These are phyloP conservation scores for Dendrocalamus latiflorus DNA, from an alignment of 202 grass and related monocot species.

Conservation along the genomic window DNA sequence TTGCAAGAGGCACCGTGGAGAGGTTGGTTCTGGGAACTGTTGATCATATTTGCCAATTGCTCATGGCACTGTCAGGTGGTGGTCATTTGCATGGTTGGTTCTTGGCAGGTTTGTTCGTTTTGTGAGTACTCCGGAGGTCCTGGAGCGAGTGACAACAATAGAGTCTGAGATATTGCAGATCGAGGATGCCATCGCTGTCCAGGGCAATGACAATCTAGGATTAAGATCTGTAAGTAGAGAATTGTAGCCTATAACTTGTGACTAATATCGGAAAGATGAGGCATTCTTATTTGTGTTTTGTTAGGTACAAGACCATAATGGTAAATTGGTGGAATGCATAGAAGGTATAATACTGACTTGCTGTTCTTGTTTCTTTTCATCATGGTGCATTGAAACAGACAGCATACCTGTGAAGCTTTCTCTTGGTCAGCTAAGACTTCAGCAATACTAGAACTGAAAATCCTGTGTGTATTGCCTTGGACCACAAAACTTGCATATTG, in stretches of 20 bases:
- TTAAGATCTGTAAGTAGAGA: slow-evolving; percentile 51
- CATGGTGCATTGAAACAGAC: background rate
- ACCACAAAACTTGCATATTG: background rate
- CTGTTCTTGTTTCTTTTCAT: slow-evolving; percentile 6
- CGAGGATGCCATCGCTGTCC: slow-evolving; percentile 69
- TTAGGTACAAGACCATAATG: slow-evolving; percentile 57
- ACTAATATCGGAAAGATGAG: slow-evolving; percentile 4
- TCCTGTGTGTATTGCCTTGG: background rate
- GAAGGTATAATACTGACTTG: slow-evolving; percentile 41
- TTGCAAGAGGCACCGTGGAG: slow-evolving; percentile 80
- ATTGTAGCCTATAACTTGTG: background rate
- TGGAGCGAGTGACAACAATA: slow-evolving; percentile 80
- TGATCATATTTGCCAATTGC: background rate
- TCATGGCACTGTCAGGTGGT: background rate
- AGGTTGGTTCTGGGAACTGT: slow-evolving; percentile 28
- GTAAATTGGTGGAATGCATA: slow-evolving; percentile 33
- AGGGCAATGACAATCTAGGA: slow-evolving; percentile 52
- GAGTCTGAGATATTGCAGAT: slow-evolving; percentile 95
- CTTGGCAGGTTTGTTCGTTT: slow-evolving; percentile 89
- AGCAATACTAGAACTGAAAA: background rate
- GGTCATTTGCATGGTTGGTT: slow-evolving; percentile 8
- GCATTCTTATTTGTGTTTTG: slow-evolving; percentile 27
- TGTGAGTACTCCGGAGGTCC: slow-evolving; percentile 87
- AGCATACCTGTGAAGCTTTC: background rate
- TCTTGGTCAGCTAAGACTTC: background rate